Conservation (phyloP, 495 filamentous ascomycete species). For the Terfezia claveryi region DNA sequence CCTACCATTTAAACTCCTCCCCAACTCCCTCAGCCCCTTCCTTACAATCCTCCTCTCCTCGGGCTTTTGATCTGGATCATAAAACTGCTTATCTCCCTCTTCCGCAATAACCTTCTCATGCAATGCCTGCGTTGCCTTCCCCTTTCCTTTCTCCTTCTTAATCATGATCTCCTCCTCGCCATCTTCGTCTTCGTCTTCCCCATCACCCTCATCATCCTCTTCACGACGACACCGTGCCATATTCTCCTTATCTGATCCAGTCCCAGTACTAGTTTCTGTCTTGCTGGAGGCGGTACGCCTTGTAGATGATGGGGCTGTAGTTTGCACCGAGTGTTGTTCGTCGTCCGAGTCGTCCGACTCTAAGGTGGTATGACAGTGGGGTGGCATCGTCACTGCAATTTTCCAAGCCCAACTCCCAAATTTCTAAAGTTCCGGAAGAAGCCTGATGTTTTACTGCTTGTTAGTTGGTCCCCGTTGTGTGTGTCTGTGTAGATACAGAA, state of each 20-base stretch:
- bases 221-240: not conserved
- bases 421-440: not conserved
- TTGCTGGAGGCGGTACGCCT: not conserved
- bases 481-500: not conserved
- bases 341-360: not conserved
- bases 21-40: constrained; percentile 42
- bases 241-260: constrained; percentile 16
- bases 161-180: not conserved
- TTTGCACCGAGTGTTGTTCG: not conserved
- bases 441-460: too few relatives aligned
- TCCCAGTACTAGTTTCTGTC: not conserved
- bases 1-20: constrained; percentile 40
- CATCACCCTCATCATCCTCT: not conserved
- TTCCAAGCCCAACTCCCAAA: not conserved
- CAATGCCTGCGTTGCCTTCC: not conserved
- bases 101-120: constrained; percentile 14
- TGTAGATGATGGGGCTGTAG: not conserved
- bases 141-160: constrained; percentile 2
- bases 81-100: constrained; percentile 31
- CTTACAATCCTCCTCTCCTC: constrained; percentile 53
- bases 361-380: not conserved
- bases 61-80: constrained; percentile 74
- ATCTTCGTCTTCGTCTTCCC: not conserved
- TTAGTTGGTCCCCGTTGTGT: not conserved
- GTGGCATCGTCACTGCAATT: not conserved